Conservation (phyloP, 768 basidiomycete species). For the Crassisporium funariophilum region DNA sequence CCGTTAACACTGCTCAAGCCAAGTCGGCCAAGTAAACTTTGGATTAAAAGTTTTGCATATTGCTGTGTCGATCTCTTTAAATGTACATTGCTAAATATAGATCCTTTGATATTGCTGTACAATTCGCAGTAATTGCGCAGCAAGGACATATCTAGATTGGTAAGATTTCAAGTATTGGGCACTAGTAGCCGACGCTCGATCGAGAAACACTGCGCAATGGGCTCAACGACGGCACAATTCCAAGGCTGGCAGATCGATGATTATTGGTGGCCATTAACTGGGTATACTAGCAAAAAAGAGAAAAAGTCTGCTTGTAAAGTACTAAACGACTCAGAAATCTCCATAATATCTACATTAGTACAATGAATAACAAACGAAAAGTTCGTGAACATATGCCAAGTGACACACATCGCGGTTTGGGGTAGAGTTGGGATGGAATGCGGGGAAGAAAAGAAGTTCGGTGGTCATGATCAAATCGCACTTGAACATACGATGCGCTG, state of each 20-base stretch:
- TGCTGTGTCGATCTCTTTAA: conserved; percentile 3
- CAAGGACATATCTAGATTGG: no score
- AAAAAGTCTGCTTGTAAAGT: conserved; percentile 10
- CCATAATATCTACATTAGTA: conserved; percentile 23
- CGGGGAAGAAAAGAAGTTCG: no score
- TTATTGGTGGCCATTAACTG: conserved; percentile 1
- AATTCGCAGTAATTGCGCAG: no score
- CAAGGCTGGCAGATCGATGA: background rate
- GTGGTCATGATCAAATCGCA: no score
- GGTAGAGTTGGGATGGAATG: conserved; percentile 1
- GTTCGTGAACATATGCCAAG: conserved; percentile 8
- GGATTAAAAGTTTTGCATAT: conserved; percentile 9
- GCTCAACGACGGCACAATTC: background rate
- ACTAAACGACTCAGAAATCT: conserved; percentile 9
- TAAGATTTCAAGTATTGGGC: no score
- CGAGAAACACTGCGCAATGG: background rate
- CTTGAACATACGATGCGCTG: no score
- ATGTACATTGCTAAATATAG: background rate
- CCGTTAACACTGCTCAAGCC: conserved; percentile 69
- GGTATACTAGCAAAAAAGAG: conserved; percentile 17
- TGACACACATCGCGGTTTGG: conserved; percentile 2
- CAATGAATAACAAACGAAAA: conserved; percentile 7
- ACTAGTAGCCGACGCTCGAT: no score
- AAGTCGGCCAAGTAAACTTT: conserved; percentile 17
- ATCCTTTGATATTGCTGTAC: no score